These are phyloP conservation scores for Ulmus americana DNA, from an alignment of 331 rosid species.

Conservation along the genomic window DNA sequence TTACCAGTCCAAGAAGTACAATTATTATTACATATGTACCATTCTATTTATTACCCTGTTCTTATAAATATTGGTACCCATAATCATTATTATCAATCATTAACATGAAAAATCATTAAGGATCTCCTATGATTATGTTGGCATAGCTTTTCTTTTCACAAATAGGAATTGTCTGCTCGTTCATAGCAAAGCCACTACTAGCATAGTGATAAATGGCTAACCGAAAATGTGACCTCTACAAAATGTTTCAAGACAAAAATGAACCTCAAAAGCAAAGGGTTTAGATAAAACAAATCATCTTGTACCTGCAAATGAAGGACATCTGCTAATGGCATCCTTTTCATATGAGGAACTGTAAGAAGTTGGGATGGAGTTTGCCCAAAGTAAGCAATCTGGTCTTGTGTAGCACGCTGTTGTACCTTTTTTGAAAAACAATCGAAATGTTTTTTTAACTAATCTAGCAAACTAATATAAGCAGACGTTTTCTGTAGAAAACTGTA, in stretches of 20 bases:
- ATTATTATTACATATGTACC: too few relatives aligned
- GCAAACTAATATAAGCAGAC: background rate
- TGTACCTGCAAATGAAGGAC: conserved; percentile 92
- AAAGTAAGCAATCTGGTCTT: conserved; percentile 98
- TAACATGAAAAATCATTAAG: background rate
- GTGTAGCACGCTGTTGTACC: conserved; percentile 84
- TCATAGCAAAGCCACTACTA: background rate
- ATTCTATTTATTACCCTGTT: background rate
- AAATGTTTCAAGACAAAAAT: background rate
- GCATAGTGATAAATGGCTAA: background rate
- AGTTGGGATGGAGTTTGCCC: conserved; percentile 99
- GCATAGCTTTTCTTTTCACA: background rate
- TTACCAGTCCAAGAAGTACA: background rate
- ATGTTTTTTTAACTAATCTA: background rate
- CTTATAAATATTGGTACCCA: background rate
- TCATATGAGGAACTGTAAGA: conserved; percentile 76
- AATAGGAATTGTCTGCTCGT: background rate
- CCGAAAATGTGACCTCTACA: background rate
- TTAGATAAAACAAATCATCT: conserved; percentile 11
- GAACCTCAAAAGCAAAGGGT: background rate
- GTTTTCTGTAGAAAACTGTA: conserved; percentile 17
- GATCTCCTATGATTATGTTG: background rate
- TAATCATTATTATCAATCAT: background rate
- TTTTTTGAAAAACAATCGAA: conserved; percentile 19
- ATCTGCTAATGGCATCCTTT: conserved; percentile 67